Conservation (phyloP, 305 asterid species). For the Euphrasia arctica region DNA sequence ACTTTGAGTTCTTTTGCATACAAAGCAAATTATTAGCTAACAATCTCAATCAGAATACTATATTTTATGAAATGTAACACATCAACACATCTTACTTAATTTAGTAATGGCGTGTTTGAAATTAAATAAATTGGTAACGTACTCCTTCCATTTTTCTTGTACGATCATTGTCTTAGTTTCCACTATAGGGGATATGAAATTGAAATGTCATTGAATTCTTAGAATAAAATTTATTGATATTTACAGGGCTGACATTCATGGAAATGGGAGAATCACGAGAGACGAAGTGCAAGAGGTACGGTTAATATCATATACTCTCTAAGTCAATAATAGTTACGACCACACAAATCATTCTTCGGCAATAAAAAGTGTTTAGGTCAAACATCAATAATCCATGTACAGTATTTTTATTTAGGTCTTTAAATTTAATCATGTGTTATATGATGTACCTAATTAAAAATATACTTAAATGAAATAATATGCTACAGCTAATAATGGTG, state of each 20-base stretch:
- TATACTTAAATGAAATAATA: slow-evolving; percentile 10
- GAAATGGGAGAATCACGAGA: slow-evolving; percentile 86
- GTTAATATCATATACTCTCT: slow-evolving; percentile 12
- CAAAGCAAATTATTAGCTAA: too few relatives aligned
- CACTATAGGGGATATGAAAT: slow-evolving; percentile 12
- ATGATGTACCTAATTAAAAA: slow-evolving; percentile 29
- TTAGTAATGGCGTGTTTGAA: neutral
- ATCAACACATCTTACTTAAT: neutral
- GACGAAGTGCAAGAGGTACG: slow-evolving; percentile 89
- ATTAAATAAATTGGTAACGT: neutral
- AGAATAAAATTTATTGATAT: neutral
- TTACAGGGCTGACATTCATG: slow-evolving; percentile 83
- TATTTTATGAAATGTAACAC: neutral
- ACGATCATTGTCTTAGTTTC: slow-evolving; percentile 8
- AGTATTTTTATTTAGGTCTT: neutral
- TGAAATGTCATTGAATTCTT: neutral
- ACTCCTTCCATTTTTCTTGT: neutral
- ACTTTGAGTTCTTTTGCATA: too few relatives aligned
- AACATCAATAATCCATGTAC: slow-evolving; percentile 23
- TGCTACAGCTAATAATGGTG: slow-evolving; percentile 73
- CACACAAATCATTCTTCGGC: slow-evolving; percentile 2
- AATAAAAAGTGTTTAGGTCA: slow-evolving; percentile 28
- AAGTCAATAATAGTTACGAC: neutral
- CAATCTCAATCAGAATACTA: slow-evolving; percentile 3
- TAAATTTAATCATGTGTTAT: slow-evolving; percentile 8